Evolutionary conservation across 768 basidiomycete species (phyloP), one percentile per base, ranked within the genome.

Genomic region (Fistulinella prunicolor): DNA sequence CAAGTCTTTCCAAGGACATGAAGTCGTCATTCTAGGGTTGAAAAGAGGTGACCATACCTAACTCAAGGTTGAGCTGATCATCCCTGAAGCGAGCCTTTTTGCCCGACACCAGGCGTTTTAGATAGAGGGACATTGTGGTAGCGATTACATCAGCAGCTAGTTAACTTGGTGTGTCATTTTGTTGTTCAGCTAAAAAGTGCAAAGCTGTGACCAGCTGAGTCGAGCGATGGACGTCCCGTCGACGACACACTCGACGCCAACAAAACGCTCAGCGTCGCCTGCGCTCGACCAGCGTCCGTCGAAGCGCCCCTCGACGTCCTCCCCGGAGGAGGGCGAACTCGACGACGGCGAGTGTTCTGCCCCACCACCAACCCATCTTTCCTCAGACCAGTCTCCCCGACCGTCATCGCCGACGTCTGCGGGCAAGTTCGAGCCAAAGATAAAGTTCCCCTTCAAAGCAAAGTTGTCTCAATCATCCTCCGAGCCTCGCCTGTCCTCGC

Each of bases 301-400:
- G 6, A 89, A 89, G 60, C 75, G 85, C 37, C 70, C 63, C 17
- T 72, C 74, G 9, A 76, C 83, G 3, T 84, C 68, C 1, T 75
- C 86, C 1, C 87, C 87, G 42, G 89, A 91, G 66, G 89, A 91
- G 62, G 89, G 89, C 50, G 89, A 91, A 58, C 70, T 91, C 41
- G 86, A 88, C 67, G 87, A 89, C 61, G 42, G 40, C 63, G 70
- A 65, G 35, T 60, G 54, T 8, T 39, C 56, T 41, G 51, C 43
- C 24, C 42, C 38, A n/a, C 46, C 40, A 6, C 32, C 38, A 14
- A 38, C 20, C 19, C 47, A 28, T 42, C 47, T 54, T 58, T 19
- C 53, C 62, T 29, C 51, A 17, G 44, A 43, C 48, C 42, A 30
- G 35, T 20, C 63, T 20, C 56, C 67, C n/a, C 54, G 67, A 0